A percentile compares a stretch with the other conserved stretches of the same genome.
These are phyloP conservation scores for Solanum bukasovii DNA, from an alignment of 257 asterid species.

Conservation along the genomic window DNA sequence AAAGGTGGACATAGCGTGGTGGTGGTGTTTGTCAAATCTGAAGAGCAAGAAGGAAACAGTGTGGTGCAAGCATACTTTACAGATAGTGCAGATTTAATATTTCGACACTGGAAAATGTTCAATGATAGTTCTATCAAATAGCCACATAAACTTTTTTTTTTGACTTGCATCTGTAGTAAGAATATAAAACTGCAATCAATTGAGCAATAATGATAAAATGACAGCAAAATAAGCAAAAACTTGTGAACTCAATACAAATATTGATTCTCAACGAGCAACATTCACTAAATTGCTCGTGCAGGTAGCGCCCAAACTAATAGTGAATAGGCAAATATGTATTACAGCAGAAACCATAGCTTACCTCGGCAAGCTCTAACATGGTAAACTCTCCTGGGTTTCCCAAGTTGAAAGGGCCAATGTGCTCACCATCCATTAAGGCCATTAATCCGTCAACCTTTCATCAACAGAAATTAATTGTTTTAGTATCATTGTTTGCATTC, in stretches of 20 bases:
- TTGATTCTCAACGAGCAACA: neutral
- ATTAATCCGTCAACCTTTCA: slow-evolving; percentile 37
- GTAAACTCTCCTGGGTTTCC: slow-evolving; percentile 55
- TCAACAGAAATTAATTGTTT: neutral
- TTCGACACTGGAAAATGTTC: neutral
- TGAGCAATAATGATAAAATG: neutral
- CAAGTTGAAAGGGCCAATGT: slow-evolving; percentile 46
- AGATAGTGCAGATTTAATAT: neutral
- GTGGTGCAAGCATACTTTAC: neutral
- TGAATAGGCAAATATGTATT: neutral
- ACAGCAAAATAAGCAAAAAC: neutral
- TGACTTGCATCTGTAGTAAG: neutral
- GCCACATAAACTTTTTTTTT: neutral
- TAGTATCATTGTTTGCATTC: neutral
- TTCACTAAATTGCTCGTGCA: neutral
- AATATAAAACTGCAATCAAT: neutral
- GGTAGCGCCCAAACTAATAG: neutral
- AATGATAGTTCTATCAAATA: neutral
- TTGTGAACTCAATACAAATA: neutral
- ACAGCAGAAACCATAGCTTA: slow-evolving; percentile 4
- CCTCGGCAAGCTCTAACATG: slow-evolving; percentile 48
- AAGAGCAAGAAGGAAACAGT: neutral
- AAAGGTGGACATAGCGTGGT: neutral
- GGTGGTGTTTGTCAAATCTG: neutral
- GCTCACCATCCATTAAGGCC: slow-evolving; percentile 46